Evolutionary conservation across 2,329 filamentous ascomycete species (phyloP), one percentile per base, ranked within the genome.

Genomic region (Penicillium sp.): DNA sequence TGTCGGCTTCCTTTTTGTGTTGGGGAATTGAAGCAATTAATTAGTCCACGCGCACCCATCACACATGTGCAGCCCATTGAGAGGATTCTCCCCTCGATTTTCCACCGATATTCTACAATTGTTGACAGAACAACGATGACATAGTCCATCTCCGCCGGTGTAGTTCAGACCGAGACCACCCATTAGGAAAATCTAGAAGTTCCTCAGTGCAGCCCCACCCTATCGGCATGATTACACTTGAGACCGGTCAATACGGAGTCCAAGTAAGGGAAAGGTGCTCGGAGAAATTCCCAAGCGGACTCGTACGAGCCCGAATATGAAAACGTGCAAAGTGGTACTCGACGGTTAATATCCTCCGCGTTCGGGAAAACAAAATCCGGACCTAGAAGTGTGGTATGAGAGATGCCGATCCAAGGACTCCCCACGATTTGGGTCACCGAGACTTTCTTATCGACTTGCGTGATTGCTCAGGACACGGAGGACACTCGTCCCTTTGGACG

Each of bases 291-390:
- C 8, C 46, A 54, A 54, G 29, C 40, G 29, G 31, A 44, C 49
- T 55, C 46, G 43, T 55, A 31, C 51, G 54, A 60, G 43, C 50
- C 47, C 22, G 31, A 36, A 49, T 42, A 38, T 24, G 31, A 39
- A 14, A n/a, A 24, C 47, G n/a, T 8, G 6, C 11, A 21, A 39
- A 14, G 24, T 53, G 14, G 38, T 11, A 16, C 43, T 16, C 34
- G 47, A 51, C 62, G 61, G 58, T 58, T 60, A 65, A 64, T 58
- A 49, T 40, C 43, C 27, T 58, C 58, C 61, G 60, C 58, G 63
- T 66, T 59, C 66, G 67, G 70, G 67, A 71, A 71, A 71, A 71
- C 67, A 68, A 61, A 70, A 71, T 70, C 69, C 70, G 70, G 34
- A 36, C 34, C 34, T 36, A 36, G 34, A 14, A 36, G 34, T 64